These are phyloP conservation scores for Stachybotrys chlorohalonatus DNA, from an alignment of 2,329 filamentous ascomycete species.

Conservation along the genomic window DNA sequence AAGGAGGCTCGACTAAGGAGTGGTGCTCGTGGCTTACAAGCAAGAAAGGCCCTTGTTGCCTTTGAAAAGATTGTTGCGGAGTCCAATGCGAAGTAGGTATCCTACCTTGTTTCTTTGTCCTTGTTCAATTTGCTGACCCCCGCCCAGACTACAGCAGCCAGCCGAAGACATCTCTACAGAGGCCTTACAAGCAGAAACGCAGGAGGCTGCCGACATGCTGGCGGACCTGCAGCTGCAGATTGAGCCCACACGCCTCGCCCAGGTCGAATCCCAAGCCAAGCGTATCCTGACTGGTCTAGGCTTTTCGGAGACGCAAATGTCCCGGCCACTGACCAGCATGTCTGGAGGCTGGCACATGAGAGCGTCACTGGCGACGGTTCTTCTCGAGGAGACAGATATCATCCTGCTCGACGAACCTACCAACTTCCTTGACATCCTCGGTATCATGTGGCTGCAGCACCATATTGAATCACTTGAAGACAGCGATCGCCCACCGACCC, in stretches of 20 bases:
- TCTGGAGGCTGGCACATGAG: slow-evolving; percentile 75
- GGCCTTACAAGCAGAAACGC: slow-evolving; percentile 53
- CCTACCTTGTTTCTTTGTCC: neutral
- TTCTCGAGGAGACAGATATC: slow-evolving; percentile 67
- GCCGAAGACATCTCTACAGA: slow-evolving; percentile 47
- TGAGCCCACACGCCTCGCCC: slow-evolving; percentile 54
- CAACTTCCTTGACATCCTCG: slow-evolving; percentile 75
- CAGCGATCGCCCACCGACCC: slow-evolving; percentile 46
- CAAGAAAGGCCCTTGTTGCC: slow-evolving; percentile 63
- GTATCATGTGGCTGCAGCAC: slow-evolving; percentile 76
- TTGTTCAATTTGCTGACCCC: neutral
- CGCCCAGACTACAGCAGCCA: slow-evolving; percentile 36
- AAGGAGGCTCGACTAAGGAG: slow-evolving; percentile 68
- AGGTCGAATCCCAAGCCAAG: slow-evolving; percentile 57
- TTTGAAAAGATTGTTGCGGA: slow-evolving; percentile 59
- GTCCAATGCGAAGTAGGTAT: slow-evolving; percentile 39
- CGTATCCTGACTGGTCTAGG: slow-evolving; percentile 61
- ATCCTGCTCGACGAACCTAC: slow-evolving; percentile 81
- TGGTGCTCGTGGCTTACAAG: slow-evolving; percentile 64
- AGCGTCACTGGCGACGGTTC: slow-evolving; percentile 51
- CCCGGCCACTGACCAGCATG: slow-evolving; percentile 51
- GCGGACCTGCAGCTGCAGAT: slow-evolving; percentile 58
- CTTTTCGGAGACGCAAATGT: slow-evolving; percentile 54
- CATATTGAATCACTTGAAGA: slow-evolving; percentile 54
- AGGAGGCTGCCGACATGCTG: slow-evolving; percentile 61